A percentile compares a stretch with the other conserved stretches of the same genome.
These are phyloP conservation scores for Psilocybe cubensis DNA, from an alignment of 768 basidiomycete species.

Conservation along the genomic window DNA sequence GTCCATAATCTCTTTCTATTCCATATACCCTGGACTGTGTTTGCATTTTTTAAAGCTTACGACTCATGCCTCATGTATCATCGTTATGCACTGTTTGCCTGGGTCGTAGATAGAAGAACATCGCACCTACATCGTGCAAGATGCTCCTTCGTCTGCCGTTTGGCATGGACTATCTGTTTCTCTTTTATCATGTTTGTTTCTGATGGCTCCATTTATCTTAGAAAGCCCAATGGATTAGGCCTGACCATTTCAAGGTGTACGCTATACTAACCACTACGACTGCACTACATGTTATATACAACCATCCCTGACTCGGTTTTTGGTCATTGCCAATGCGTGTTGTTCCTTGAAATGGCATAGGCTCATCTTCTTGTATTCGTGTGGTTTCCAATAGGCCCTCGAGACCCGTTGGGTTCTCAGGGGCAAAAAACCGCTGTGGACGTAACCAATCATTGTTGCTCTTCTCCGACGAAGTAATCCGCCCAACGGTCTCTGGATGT, in stretches of 20 bases:
- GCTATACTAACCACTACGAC: conserved; percentile 12
- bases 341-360: conserved; percentile 17
- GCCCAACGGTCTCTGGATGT: conserved; percentile 27
- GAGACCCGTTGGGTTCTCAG: conserved; percentile 77
- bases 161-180: conserved; percentile 4
- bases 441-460: conserved; percentile 58
- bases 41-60: conserved; percentile 6
- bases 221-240: conserved; percentile 9
- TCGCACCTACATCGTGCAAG: background rate
- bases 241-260: conserved; percentile 18
- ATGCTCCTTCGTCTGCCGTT: background rate
- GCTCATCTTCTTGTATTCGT: conserved; percentile 58
- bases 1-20: conserved; percentile 11
- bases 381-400: conserved; percentile 71
- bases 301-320: conserved; percentile 30
- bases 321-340: background rate
- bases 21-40: conserved; percentile 22
- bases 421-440: conserved; percentile 77
- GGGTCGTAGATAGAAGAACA: conserved; percentile 5
- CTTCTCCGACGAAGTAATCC: conserved; percentile 27
- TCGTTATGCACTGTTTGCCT: background rate
- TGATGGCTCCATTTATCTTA: conserved; percentile 3
- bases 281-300: conserved; percentile 33
- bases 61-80: conserved; percentile 8
- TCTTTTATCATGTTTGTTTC: background rate